Evolutionary conservation across 176 grass and related monocot species (phyloP).

Genomic region (Thalia dealbata): DNA sequence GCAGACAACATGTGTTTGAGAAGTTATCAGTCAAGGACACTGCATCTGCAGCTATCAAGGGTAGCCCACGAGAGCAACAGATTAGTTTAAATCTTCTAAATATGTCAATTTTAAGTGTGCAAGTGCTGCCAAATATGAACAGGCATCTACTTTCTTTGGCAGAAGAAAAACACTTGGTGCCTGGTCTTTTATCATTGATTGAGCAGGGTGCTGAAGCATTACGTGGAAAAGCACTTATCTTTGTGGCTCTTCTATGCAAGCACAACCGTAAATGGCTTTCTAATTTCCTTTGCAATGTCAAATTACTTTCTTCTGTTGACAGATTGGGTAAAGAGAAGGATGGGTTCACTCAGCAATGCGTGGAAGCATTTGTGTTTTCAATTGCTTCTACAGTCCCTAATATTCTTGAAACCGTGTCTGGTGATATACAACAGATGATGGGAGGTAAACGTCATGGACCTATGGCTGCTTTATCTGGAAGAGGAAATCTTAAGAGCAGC

Average conservation of each 20-base stretch:
- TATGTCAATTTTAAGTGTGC: conserved; percentile 56
- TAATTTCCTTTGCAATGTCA: conserved; percentile 74
- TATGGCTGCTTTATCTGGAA: conserved; percentile 45
- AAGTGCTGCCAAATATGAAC: conserved; percentile 61
- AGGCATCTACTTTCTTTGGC: conserved; percentile 52
- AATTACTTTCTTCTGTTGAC: conserved; percentile 75
- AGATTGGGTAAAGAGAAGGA: conserved; percentile 82
- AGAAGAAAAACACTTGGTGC: conserved; percentile 79
- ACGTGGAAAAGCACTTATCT: conserved; percentile 80
- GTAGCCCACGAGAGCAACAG: conserved; percentile 83
- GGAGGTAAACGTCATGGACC: conserved; percentile 75
- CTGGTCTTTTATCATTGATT: conserved; percentile 53
- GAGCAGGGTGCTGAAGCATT: conserved; percentile 78
- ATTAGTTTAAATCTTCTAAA: conserved; percentile 79
- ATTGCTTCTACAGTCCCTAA: conserved; percentile 54
- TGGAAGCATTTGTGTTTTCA: conserved; percentile 67
- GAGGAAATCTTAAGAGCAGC: conserved; percentile 66
- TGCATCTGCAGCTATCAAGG: conserved; percentile 61
- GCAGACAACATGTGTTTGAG: conserved; percentile 70
- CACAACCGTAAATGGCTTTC: conserved; percentile 87
- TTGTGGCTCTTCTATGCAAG: conserved; percentile 88
- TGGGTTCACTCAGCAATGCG: conserved; percentile 72
- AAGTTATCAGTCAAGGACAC: conserved; percentile 69
- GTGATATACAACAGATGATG: conserved; percentile 86
- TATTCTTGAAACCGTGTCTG: conserved; percentile 71